Conservation (phyloP, 2,329 filamentous ascomycete genomes). For the Periconia macrospinosa region DNA sequence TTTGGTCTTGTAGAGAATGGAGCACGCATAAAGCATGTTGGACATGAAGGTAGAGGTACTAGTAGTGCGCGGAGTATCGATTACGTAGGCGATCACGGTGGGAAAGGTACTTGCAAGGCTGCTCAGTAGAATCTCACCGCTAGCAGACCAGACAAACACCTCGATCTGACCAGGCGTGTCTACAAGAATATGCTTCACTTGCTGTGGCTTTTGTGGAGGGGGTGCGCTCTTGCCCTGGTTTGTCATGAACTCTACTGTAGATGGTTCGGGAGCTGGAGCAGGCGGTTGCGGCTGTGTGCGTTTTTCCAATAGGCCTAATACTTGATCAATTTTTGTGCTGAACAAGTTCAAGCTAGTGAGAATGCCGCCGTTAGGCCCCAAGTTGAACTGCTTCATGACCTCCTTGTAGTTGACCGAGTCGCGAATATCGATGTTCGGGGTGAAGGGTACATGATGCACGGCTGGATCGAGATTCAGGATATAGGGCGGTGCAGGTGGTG, state of each 20-base stretch:
- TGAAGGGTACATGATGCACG: slow-evolving; percentile 89
- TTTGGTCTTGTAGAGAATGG: slow-evolving; percentile 97
- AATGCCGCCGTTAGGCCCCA: slow-evolving; percentile 96
- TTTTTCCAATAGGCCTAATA: slow-evolving; percentile 87
- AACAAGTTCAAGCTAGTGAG: slow-evolving; percentile 95
- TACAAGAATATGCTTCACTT: slow-evolving; percentile 78
- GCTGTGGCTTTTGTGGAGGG: slow-evolving; percentile 54
- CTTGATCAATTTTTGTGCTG: slow-evolving; percentile 96
- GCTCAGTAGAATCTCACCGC: slow-evolving; percentile 89
- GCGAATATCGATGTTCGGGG: slow-evolving; percentile 97
- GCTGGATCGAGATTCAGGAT: slow-evolving; percentile 97
- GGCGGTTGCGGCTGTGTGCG: slow-evolving; percentile 63
- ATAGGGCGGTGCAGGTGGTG: slow-evolving; percentile 68
- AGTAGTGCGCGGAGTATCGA: slow-evolving; percentile 90
- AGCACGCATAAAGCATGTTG: slow-evolving; percentile 99
- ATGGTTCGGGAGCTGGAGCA: slow-evolving; percentile 27
- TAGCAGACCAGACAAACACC: slow-evolving; percentile 98
- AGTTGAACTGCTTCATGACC: slow-evolving; percentile 99
- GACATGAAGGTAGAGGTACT: slow-evolving; percentile 99
- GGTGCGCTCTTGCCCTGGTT: slow-evolving; percentile 32
- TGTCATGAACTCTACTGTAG: slow-evolving; percentile 41
- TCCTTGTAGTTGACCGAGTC: slow-evolving; percentile 99
- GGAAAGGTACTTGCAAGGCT: slow-evolving; percentile 92
- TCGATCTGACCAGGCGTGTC: slow-evolving; percentile 98
- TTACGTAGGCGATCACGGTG: slow-evolving; percentile 95